A percentile compares a stretch with the other conserved stretches of the same genome.
phyloP scores from a whole-genome alignment of 2,329 filamentous ascomycete genomes.

The Cytospora chrysosperma region DNA sequence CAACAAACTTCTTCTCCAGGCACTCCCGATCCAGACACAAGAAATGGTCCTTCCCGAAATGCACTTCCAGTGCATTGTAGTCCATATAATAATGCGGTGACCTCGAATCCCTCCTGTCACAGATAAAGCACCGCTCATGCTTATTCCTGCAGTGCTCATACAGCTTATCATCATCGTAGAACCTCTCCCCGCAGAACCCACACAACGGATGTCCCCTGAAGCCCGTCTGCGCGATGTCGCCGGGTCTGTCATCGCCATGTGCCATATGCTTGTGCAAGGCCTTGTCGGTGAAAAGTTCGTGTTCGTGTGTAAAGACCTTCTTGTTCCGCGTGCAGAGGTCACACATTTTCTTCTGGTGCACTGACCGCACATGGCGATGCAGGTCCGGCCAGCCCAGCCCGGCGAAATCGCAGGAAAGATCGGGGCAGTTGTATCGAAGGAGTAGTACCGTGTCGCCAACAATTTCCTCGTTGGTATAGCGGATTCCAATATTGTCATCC shows the following conservation, averaged over 20 bases:
- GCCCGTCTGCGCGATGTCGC: constrained; percentile 86
- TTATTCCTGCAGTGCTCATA: constrained; percentile 91
- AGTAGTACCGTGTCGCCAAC: constrained; percentile 87
- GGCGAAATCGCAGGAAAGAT: constrained; percentile 74
- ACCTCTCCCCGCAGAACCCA: constrained; percentile 85
- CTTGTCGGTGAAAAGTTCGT: constrained; percentile 81
- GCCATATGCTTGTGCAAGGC: constrained; percentile 87
- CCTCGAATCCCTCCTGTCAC: constrained; percentile 68
- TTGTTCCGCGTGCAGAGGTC: constrained; percentile 91
- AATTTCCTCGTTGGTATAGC: constrained; percentile 85
- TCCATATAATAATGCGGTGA: constrained; percentile 89
- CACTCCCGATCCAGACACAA: constrained; percentile 84
- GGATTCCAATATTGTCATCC: constrained; percentile 86
- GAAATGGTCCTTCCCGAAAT: constrained; percentile 87
- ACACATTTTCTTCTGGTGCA: constrained; percentile 86
- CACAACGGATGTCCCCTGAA: constrained; percentile 96
- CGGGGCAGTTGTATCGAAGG: constrained; percentile 92
- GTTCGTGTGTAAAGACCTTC: constrained; percentile 97
- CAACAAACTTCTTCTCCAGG: constrained; percentile 94
- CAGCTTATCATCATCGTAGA: constrained; percentile 94
- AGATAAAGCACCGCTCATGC: constrained; percentile 94
- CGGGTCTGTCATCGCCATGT: constrained; percentile 85
- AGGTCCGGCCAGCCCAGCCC: constrained; percentile 64
- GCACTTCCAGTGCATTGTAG: constrained; percentile 80
- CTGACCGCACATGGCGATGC: constrained; percentile 74